Evolutionary conservation across 2,329 filamentous ascomycete species (phyloP).

Genomic region (Mariannaea sp.): DNA sequence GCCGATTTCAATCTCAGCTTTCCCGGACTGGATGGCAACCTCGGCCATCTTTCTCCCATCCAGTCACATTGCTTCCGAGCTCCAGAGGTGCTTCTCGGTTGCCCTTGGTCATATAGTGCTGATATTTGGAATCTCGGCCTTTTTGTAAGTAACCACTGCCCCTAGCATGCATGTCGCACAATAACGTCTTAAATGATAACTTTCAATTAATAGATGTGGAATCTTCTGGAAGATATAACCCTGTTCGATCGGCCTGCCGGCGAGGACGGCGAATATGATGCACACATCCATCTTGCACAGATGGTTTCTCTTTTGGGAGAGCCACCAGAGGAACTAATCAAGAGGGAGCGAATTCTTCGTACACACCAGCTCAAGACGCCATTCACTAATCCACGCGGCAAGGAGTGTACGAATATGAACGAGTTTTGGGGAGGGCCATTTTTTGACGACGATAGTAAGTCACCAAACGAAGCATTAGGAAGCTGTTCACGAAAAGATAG

Average conservation of each 20-base stretch:
- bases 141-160: not conserved
- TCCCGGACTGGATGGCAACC: conserved; percentile 13
- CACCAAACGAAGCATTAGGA: no score
- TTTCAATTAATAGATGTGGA: conserved; percentile 28
- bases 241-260: conserved; percentile 25
- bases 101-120: conserved; percentile 16
- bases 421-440: conserved; percentile 31
- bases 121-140: conserved; percentile 21
- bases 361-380: conserved; percentile 2
- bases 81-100: conserved; percentile 35
- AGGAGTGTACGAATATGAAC: conserved; percentile 24
- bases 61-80: conserved; percentile 31
- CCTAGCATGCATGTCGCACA: no score
- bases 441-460: conserved; percentile 18
- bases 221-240: conserved; percentile 28
- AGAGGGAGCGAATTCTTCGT: conserved; percentile 26
- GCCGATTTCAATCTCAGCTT: conserved; percentile 27
- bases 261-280: conserved; percentile 31
- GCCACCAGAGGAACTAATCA: conserved; percentile 19
- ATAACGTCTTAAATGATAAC: not conserved
- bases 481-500: not conserved
- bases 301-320: conserved; percentile 26
- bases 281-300: conserved; percentile 31
- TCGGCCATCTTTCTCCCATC: conserved; percentile 23
- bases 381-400: conserved; percentile 2